A percentile compares a stretch with the other conserved stretches of the same genome.
phyloP scores from a whole-genome alignment of 345 rosid genomes.

The Dipteronia sinensis region DNA sequence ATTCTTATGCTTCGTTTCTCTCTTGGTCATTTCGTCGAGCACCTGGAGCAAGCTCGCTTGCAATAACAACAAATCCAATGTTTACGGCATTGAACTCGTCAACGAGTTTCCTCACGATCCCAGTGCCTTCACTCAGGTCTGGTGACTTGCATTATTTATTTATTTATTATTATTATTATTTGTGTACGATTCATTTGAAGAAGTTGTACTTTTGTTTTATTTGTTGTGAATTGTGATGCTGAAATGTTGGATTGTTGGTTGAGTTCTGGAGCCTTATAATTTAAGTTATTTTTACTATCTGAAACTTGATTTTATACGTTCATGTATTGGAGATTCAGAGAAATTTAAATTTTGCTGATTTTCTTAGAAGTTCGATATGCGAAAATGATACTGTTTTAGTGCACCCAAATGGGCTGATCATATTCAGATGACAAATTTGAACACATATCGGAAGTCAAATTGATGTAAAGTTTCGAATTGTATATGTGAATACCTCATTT shows the following conservation, averaged over 20 bases:
- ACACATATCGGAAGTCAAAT: neutral
- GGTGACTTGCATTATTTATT: too few species aligned
- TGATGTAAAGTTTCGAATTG: neutral
- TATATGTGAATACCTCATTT: neutral
- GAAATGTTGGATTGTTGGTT: neutral
- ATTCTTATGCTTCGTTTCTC: constrained; percentile 30
- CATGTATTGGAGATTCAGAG: neutral
- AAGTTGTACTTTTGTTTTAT: neutral
- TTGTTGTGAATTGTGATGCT: neutral
- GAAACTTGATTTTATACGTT: neutral
- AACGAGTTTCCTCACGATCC: constrained; percentile 75
- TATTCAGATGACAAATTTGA: neutral
- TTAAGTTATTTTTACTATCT: too few species aligned
- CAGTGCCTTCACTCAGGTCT: constrained; percentile 71
- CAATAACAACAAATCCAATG: constrained; percentile 11
- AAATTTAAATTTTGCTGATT: neutral
- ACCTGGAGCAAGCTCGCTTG: constrained; percentile 9
- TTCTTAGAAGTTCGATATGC: neutral
- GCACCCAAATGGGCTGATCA: neutral
- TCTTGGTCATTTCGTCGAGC: constrained; percentile 44
- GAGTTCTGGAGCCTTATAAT: too few species aligned
- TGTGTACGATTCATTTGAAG: too few species aligned
- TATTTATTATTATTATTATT: too few species aligned
- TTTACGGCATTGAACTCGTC: constrained; percentile 51
- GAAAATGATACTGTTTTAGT: neutral